Conservation (phyloP, 306 rosid species). For the Ammopiptanthus mongolicus region DNA sequence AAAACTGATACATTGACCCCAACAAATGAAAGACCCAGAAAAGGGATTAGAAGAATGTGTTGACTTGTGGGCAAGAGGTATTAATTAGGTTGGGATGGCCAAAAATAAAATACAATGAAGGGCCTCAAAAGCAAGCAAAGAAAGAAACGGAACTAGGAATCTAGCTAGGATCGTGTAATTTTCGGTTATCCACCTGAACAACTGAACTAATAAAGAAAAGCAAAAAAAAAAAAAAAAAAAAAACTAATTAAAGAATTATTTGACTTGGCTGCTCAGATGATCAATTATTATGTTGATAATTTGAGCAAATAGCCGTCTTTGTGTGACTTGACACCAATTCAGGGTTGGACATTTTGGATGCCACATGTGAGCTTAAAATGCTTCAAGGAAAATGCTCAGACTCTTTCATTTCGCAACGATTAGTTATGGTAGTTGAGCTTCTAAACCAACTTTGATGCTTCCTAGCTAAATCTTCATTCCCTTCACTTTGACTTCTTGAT, state of each 20-base stretch:
- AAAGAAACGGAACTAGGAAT: neutral
- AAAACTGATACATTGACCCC: neutral
- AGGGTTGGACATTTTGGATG: slow-evolving; percentile 8
- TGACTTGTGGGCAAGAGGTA: too few species aligned
- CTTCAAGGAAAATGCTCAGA: neutral
- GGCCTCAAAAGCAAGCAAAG: neutral
- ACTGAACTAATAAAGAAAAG: slow-evolving; percentile 1
- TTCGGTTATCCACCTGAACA: slow-evolving; percentile 11
- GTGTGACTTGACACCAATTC: slow-evolving; percentile 10
- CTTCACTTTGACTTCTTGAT: slow-evolving; percentile 11
- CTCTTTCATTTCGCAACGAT: slow-evolving; percentile 21
- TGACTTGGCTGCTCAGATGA: slow-evolving; percentile 10
- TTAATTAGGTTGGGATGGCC: neutral
- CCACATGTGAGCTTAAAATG: slow-evolving; percentile 9
- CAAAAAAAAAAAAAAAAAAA: too few species aligned
- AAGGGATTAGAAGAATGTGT: too few species aligned
- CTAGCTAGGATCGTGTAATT: neutral
- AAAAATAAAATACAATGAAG: neutral
- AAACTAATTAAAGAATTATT: neutral
- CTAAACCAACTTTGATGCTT: slow-evolving; percentile 53
- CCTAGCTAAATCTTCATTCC: neutral
- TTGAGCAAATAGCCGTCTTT: neutral
- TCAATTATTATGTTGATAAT: neutral
- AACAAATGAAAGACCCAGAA: too few species aligned
- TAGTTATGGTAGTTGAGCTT: slow-evolving; percentile 71